Conservation (phyloP, 2,329 filamentous ascomycete genomes). For the Sporothrix dimorphospora region DNA sequence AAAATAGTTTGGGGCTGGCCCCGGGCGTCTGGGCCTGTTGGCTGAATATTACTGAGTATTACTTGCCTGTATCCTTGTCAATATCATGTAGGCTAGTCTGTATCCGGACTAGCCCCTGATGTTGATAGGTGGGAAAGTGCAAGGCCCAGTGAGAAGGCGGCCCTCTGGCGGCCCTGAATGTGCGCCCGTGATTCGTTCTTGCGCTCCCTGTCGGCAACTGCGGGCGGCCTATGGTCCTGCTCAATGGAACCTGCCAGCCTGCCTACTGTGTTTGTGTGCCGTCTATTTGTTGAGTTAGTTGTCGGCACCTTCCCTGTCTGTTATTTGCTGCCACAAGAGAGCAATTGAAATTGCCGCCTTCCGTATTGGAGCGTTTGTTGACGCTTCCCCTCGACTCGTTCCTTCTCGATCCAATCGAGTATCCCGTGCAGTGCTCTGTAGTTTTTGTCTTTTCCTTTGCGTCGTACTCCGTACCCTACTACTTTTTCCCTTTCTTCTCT, state of each 20-base stretch:
- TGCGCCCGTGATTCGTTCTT: slow-evolving; percentile 15
- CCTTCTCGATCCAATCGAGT: neutral
- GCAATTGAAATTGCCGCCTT: slow-evolving; percentile 20
- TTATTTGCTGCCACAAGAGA: neutral
- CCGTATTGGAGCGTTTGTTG: slow-evolving; percentile 22
- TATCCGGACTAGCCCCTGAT: neutral
- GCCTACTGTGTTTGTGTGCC: neutral
- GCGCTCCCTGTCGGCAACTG: neutral
- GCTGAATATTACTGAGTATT: no score
- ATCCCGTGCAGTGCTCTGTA: neutral
- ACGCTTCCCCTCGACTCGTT: slow-evolving; percentile 2
- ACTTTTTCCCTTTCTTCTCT: neutral
- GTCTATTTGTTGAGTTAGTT: neutral
- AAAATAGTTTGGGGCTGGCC: neutral
- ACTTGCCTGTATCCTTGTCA: neutral
- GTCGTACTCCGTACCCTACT: no score
- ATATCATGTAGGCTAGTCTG: neutral
- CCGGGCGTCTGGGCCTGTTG: neutral
- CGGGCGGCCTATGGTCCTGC: neutral
- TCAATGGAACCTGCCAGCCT: neutral
- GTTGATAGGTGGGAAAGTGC: neutral
- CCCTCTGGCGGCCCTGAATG: neutral
- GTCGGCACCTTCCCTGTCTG: slow-evolving; percentile 3
- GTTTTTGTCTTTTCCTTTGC: neutral
- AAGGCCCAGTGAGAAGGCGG: neutral